These are phyloP conservation scores for Linum lewisii DNA, from an alignment of 345 rosid genomes.

Conservation along the genomic window DNA sequence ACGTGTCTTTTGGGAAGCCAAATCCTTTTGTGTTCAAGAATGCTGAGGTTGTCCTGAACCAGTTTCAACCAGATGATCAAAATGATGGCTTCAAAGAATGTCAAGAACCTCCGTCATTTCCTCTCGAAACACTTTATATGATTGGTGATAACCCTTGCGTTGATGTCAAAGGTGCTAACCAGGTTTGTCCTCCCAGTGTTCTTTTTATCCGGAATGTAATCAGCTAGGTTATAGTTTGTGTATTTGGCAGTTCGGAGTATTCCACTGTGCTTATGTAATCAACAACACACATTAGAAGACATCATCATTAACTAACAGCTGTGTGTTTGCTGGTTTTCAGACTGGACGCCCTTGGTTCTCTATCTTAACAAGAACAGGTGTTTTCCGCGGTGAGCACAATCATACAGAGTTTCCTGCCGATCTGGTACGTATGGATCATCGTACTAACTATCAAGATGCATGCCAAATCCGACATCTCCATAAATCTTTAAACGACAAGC, in stretches of 20 bases:
- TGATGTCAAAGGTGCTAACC: conserved; percentile 36
- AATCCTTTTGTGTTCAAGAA: conserved; percentile 36
- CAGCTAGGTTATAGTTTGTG: no score
- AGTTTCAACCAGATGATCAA: conserved; percentile 16
- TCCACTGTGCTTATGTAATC: no score
- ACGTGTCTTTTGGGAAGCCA: conserved; percentile 34
- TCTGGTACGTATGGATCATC: conserved; percentile 23
- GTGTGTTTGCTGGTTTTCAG: conserved; percentile 10
- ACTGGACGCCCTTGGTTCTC: conserved; percentile 44
- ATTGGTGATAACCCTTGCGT: conserved; percentile 41
- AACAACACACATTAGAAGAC: background rate
- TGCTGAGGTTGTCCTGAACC: conserved; percentile 27
- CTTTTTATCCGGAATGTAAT: background rate
- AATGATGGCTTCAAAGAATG: conserved; percentile 7
- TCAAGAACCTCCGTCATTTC: conserved; percentile 7
- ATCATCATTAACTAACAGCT: background rate
- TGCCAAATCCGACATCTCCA: background rate
- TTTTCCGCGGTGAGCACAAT: conserved; percentile 28
- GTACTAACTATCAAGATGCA: background rate
- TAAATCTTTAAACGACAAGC: no score
- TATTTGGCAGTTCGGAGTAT: no score
- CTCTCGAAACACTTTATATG: conserved; percentile 33
- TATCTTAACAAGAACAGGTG: conserved; percentile 38
- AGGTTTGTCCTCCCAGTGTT: conserved; percentile 10
- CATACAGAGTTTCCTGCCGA: conserved; percentile 34